Evolutionary conservation across 2,329 filamentous ascomycete genomes (phyloP), one percentile per base, ranked within the genome.

Genomic region (Neoascochyta sp.): DNA sequence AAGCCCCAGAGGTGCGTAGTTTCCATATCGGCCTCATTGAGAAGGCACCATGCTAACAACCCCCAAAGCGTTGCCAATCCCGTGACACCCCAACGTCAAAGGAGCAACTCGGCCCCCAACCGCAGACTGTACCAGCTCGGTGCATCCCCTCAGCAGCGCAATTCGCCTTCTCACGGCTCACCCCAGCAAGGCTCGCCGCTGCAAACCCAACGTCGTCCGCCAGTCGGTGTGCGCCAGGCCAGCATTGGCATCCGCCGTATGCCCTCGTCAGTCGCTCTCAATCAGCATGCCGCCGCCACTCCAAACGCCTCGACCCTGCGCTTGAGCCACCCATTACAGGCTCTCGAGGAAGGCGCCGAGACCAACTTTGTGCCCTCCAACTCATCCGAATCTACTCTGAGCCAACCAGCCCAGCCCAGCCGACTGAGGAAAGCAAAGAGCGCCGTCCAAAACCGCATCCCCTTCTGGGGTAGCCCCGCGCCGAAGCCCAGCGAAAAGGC

Each of bases 201-300:
- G n/a, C n/a, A n/a, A n/a, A n/a, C n/a, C n/a, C n/a, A 38, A 36
- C 40, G 34, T n/a, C 53, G 57, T 8, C 56, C 59, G 9, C 23
- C 30, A 15, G 40, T 44, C 15, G 51, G 51, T 12, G 16, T 32
- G 13, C 45, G 58, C 20, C 54, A 63, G 32, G 51, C 58, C 19
- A 63, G 58, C 30, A 62, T 63, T 33, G 57, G 56, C 4, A 61
- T 63, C 14, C 44, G 55, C 13, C 49, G 60, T 9, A 51, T 55
- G 42, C 53, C 55, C n/a, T 53, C 56, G 8, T 46, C 45, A 13
- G 40, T 41, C 22, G 34, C 44, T 9, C 29, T 57, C 15, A 46
- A 49, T 17, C 52, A 52, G 27, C 29, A 41, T 15, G 45, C 45
- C 13, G 35, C 44, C 18, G 38, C 43, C 15, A 23, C 35, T n/a